Percentiles rank a stretch among this genome's conserved stretches.
phyloP scores from a whole-genome alignment of 495 filamentous ascomycete species.

The Neurospora pannonica region DNA sequence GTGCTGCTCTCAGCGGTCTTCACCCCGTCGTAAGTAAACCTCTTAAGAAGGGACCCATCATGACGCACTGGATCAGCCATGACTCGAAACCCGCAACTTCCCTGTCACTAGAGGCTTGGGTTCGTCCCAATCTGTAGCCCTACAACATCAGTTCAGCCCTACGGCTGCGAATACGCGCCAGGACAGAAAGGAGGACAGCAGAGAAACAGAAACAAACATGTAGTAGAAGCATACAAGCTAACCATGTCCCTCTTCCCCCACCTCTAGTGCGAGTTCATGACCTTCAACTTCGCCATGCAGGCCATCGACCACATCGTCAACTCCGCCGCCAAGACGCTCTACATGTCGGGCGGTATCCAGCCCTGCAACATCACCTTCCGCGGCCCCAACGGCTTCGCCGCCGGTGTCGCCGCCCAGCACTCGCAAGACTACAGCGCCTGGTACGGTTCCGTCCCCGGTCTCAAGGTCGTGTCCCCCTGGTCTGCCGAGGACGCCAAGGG shows the following conservation, averaged over 20 bases:
- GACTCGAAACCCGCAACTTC: not conserved
- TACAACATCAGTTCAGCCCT: not conserved
- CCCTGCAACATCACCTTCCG: constrained; percentile 99
- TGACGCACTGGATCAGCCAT: not conserved
- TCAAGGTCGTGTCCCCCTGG: constrained; percentile 95
- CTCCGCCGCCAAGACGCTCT: constrained; percentile 97
- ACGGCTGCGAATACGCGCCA: not conserved
- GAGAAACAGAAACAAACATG: not conserved
- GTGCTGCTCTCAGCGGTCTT: constrained; percentile 86
- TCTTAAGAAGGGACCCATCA: not conserved
- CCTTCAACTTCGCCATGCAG: constrained; percentile 99
- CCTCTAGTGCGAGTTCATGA: constrained; percentile 95
- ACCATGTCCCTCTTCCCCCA: not conserved
- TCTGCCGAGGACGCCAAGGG: constrained; percentile 98
- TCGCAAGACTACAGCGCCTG: constrained; percentile 97
- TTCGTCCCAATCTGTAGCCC: not conserved
- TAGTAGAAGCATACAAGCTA: not conserved
- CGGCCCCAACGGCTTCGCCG: constrained; percentile 93
- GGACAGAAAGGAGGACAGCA: not conserved
- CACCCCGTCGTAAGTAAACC: constrained; percentile 72
- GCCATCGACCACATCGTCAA: constrained; percentile 99
- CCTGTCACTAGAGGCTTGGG: not conserved
- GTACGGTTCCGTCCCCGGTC: constrained; percentile 95
- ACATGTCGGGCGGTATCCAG: constrained; percentile 99
- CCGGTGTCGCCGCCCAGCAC: constrained; percentile 95